These are phyloP conservation scores for Staphylotrichum tortipilum DNA, from an alignment of 495 filamentous ascomycete species.

Conservation along the genomic window DNA sequence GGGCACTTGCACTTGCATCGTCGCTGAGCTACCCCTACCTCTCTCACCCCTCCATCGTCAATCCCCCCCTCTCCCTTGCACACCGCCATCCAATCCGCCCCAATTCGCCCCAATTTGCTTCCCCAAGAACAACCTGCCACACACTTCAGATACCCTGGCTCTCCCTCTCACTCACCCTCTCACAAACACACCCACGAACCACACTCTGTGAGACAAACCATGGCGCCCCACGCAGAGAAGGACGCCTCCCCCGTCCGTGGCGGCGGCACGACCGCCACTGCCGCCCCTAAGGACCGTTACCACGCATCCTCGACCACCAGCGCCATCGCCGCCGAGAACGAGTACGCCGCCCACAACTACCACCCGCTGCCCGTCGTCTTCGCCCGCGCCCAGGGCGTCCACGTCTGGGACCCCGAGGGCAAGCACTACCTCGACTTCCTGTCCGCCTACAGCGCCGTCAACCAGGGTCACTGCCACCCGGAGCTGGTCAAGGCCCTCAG, in stretches of 20 bases:
- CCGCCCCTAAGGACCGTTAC: constrained; percentile 44
- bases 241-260: constrained; percentile 15
- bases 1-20: too few species aligned
- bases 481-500: constrained; percentile 83
- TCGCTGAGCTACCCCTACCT: neutral
- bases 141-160: too few species aligned
- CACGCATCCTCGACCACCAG: constrained; percentile 71
- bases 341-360: constrained; percentile 96
- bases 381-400: constrained; percentile 67
- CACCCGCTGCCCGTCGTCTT: constrained; percentile 94
- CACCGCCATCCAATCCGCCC: too few species aligned
- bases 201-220: too few species aligned
- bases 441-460: constrained; percentile 94
- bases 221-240: constrained; percentile 50
- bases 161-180: too few species aligned
- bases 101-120: too few species aligned
- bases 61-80: neutral
- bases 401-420: constrained; percentile 96
- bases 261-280: constrained; percentile 23
- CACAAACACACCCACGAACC: neutral
- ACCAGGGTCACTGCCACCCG: constrained; percentile 98
- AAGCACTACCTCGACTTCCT: constrained; percentile 97
- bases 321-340: constrained; percentile 72
- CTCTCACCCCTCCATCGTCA: neutral
- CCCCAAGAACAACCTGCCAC: neutral